phyloP scores from a whole-genome alignment of 2,329 filamentous ascomycete species.

The Myriosclerotinia scirpicola region DNA sequence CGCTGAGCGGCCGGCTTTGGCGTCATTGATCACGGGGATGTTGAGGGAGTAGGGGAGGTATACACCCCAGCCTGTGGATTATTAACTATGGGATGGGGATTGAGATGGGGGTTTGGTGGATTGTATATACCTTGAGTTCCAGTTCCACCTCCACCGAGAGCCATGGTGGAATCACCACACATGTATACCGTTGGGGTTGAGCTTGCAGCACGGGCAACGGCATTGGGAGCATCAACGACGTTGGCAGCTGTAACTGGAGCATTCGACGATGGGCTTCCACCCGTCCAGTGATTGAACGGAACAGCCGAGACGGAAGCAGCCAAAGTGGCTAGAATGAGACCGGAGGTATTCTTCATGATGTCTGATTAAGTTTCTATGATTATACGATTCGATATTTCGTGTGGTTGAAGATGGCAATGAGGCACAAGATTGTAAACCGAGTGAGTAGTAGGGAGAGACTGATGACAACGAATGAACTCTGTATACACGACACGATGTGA shows the following conservation, averaged over 20 bases:
- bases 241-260: background rate
- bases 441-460: background rate
- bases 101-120: no score
- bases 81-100: background rate
- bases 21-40: slow-evolving; percentile 58
- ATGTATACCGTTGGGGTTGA: slow-evolving; percentile 50
- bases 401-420: background rate
- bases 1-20: slow-evolving; percentile 64
- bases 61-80: slow-evolving; percentile 58
- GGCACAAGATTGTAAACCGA: background rate
- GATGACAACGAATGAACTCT: slow-evolving; percentile 13
- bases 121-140: slow-evolving; percentile 44
- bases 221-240: background rate
- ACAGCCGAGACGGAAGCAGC: background rate
- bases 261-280: no score
- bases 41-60: slow-evolving; percentile 55
- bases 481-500: background rate
- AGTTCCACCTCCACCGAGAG: slow-evolving; percentile 47
- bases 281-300: slow-evolving; percentile 7
- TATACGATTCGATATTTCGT: background rate
- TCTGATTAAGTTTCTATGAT: background rate
- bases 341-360: slow-evolving; percentile 13
- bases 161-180: slow-evolving; percentile 65
- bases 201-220: background rate
- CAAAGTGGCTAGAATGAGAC: slow-evolving; percentile 2